Conservation (phyloP, 2,329 filamentous ascomycete species). For the Diaporthe ilicicola region DNA sequence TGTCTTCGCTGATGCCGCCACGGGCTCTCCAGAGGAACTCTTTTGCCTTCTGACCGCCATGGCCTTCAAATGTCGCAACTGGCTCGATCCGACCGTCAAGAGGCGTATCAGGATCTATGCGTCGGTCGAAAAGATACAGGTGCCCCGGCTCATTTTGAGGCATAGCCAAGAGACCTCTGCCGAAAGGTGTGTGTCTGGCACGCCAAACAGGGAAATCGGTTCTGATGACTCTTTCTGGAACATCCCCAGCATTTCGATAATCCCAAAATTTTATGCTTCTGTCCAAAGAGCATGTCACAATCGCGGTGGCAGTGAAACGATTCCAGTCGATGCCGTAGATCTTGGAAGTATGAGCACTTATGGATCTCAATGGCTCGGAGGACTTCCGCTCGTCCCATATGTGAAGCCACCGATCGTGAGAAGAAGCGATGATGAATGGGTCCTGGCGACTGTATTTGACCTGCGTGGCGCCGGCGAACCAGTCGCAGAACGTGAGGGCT, state of each 20-base stretch:
- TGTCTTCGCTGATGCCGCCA: conserved; percentile 71
- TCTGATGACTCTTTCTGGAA: conserved; percentile 78
- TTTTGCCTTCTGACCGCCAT: conserved; percentile 77
- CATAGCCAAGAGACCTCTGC: conserved; percentile 86
- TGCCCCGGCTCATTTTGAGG: conserved; percentile 88
- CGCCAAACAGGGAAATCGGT: conserved; percentile 91
- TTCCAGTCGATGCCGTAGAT: conserved; percentile 98
- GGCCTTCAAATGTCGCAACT: conserved; percentile 67
- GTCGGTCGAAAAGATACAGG: conserved; percentile 83
- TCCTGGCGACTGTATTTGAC: conserved; percentile 95
- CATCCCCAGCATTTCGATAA: conserved; percentile 67
- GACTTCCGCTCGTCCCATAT: conserved; percentile 91
- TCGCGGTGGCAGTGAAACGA: conserved; percentile 72
- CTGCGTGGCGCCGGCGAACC: conserved; percentile 92
- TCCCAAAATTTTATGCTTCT: conserved; percentile 96
- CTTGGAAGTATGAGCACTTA: conserved; percentile 88
- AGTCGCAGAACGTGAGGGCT: conserved; percentile 85
- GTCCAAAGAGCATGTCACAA: conserved; percentile 90
- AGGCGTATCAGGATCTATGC: conserved; percentile 54
- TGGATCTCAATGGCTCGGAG: conserved; percentile 80
- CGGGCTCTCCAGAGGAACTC: conserved; percentile 91
- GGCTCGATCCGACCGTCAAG: conserved; percentile 56
- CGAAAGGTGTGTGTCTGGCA: conserved; percentile 90
- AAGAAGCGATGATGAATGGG: conserved; percentile 86
- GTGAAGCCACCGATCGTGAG: conserved; percentile 85